These are phyloP conservation scores for Mollisiaceae sp. DNA, from an alignment of 2,329 filamentous ascomycete species.

Conservation along the genomic window DNA sequence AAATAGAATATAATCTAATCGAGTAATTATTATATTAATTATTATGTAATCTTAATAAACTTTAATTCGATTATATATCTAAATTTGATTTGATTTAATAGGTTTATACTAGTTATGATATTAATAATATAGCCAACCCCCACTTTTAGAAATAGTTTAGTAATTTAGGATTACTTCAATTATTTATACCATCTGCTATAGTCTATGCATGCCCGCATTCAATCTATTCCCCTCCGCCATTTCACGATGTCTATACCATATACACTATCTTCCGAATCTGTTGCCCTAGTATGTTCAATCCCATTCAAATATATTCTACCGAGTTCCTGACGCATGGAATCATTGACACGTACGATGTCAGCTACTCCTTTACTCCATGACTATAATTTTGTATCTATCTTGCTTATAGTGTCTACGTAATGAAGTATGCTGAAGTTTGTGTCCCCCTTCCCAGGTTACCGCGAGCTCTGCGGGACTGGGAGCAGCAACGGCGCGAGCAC, in stretches of 20 bases:
- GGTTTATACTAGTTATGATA: too few species aligned
- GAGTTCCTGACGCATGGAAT: neutral
- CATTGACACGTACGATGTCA: neutral
- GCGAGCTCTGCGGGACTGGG: slow-evolving; percentile 71
- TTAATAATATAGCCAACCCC: too few species aligned
- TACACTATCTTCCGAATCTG: neutral
- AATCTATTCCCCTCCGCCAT: too few species aligned
- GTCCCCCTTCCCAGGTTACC: slow-evolving; percentile 47
- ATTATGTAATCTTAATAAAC: too few species aligned
- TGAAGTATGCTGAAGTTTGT: neutral
- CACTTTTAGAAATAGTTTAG: too few species aligned
- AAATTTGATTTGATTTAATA: too few species aligned
- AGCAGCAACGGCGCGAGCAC: slow-evolving; percentile 68
- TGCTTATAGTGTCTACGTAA: neutral
- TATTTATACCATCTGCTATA: too few species aligned
- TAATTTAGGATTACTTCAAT: too few species aligned
- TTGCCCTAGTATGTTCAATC: neutral
- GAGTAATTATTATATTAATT: too few species aligned
- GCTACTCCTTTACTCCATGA: neutral
- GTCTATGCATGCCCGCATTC: too few species aligned
- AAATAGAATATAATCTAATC: too few species aligned
- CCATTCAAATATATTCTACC: neutral
- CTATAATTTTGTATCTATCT: neutral
- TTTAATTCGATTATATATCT: too few species aligned
- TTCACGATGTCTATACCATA: neutral